Evolutionary conservation across 495 filamentous ascomycete genomes (phyloP).

Genomic region (Daldinia concentrica): DNA sequence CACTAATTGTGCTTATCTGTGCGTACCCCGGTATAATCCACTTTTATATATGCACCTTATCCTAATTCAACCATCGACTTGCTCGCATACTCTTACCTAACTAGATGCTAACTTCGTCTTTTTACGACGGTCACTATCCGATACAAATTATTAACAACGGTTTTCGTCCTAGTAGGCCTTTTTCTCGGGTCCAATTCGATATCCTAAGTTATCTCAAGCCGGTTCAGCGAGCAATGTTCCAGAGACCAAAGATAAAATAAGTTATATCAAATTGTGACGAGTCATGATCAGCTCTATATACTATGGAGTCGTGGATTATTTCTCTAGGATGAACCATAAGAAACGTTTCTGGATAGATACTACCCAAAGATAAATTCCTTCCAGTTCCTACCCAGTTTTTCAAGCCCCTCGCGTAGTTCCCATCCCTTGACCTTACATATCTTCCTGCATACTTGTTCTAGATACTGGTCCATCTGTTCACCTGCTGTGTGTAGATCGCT

Average conservation of each 20-base stretch:
- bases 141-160: background rate
- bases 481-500: conserved; percentile 92
- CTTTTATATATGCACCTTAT: conserved; percentile 22
- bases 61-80: conserved; percentile 16
- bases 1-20: conserved; percentile 20
- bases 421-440: conserved; percentile 84
- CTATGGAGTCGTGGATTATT: background rate
- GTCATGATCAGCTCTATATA: background rate
- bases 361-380: conserved; percentile 74
- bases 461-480: conserved; percentile 75
- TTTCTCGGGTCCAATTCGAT: no score
- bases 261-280: background rate
- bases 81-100: conserved; percentile 21
- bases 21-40: conserved; percentile 11
- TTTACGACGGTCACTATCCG: background rate
- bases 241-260: background rate
- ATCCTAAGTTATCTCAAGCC: no score
- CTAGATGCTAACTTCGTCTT: background rate
- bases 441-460: conserved; percentile 77
- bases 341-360: background rate
- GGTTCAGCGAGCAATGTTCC: background rate
- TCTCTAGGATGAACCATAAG: background rate
- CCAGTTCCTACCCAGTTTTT: conserved; percentile 79
- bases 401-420: conserved; percentile 75
- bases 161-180: no score